phyloP scores from a whole-genome alignment of 202 grass and related monocot genomes.

The Saccharum hybrid region DNA sequence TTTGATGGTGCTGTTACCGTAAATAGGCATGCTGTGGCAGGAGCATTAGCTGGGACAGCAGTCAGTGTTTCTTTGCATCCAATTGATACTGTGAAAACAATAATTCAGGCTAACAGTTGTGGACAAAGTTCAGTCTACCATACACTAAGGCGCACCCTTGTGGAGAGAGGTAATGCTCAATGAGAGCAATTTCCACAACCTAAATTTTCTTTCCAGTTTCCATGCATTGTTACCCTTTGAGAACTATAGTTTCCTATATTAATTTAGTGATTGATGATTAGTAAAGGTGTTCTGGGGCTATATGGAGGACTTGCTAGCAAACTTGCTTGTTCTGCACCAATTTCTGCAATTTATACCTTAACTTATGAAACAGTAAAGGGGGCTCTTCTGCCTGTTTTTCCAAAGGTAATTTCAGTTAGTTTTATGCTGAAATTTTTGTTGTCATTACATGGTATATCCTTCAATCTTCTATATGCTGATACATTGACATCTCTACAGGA shows the following conservation, averaged over 20 bases:
- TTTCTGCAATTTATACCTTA: slow-evolving; percentile 95
- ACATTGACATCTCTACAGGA: slow-evolving; percentile 58
- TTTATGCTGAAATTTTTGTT: slow-evolving; percentile 5
- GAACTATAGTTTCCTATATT: slow-evolving; percentile 35
- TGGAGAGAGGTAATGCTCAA: slow-evolving; percentile 75
- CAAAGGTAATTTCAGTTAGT: slow-evolving; percentile 62
- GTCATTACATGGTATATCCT: background rate
- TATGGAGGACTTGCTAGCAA: slow-evolving; percentile 95
- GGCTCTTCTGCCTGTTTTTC: slow-evolving; percentile 73
- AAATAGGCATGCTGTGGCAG: slow-evolving; percentile 80
- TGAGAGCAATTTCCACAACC: slow-evolving; percentile 4
- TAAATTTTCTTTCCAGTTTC: slow-evolving; percentile 21
- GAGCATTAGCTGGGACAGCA: slow-evolving; percentile 79
- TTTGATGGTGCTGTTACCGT: slow-evolving; percentile 54
- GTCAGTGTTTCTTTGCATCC: slow-evolving; percentile 93
- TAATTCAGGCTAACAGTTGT: slow-evolving; percentile 75
- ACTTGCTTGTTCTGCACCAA: slow-evolving; percentile 90
- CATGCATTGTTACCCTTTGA: slow-evolving; percentile 6
- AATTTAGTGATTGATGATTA: slow-evolving; percentile 30
- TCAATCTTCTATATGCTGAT: slow-evolving; percentile 26
- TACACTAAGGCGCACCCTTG: slow-evolving; percentile 65
- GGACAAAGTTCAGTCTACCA: slow-evolving; percentile 71
- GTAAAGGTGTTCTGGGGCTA: slow-evolving; percentile 74
- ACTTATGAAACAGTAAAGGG: slow-evolving; percentile 97
- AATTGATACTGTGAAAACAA: slow-evolving; percentile 95